Base-by-base conservation (phyloP, 768 basidiomycete genomes). In the Suillus americanus region DNA sequence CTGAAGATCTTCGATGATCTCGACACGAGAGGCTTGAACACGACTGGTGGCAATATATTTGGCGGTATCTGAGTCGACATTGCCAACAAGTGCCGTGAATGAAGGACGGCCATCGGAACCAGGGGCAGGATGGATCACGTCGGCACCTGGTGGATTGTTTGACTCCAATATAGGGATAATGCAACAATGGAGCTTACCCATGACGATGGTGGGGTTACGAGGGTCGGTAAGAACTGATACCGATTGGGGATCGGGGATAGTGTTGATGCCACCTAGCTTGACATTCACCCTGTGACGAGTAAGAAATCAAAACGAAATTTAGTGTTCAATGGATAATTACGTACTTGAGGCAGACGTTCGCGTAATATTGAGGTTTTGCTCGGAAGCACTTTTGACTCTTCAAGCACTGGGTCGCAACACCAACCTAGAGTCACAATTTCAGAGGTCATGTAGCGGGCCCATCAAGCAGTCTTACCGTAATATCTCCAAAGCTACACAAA, bases 181-280 rank as follows among this genome's bases (percentile, higher is more conserved):
- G 41, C 3, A 65, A 57, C 62, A 67, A n/a, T 3, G 38, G 23
- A 7, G 37, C 74, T 67, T 77, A 83, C 91, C 92, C 84, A 94
- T 88, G 60, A 94, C 85, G 8, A 94, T 85, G 0, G 92, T 92
- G 2, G 92, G 92, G 69, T 87, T 85, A 35, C 84, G 80, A 1
- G 87, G 84, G 70, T 94, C 91, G 0, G 86, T 85, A 12, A 94
- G 78, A 9, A 85, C 82, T 0, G 84, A 79, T 2, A 90, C 88
- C 0, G 88, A 88, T 14, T 82, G 78, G 0, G 89, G 82, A 60
- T 91, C 89, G 0, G 91, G 92, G 37, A 94, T 81, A 2, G 86
- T 85, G 72, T 94, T 94, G 72, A 93, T 89, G 1, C 92, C 92
- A 16, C 92, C 92, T 0, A 94, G 80, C 73, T 94, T 94, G 23